Percentiles rank a stretch among this genome's conserved stretches.
Evolutionary conservation across 805 yeast genomes (phyloP).

Genomic region (Candida tallmaniae): DNA sequence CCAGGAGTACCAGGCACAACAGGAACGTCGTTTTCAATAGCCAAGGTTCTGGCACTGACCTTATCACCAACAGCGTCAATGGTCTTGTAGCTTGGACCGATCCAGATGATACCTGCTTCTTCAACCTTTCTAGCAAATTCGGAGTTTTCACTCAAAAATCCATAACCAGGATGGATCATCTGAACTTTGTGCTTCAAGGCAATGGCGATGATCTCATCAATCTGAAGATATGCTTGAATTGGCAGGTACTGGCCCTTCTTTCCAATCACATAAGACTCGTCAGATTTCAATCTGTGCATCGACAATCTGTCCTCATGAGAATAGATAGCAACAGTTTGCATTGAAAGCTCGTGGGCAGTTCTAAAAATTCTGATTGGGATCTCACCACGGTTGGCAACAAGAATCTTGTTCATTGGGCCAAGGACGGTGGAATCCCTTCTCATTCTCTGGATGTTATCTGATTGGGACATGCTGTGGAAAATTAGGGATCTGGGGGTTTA

Average conservation of each 20-base stretch:
- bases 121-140: slow-evolving; percentile 91
- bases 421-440: slow-evolving; percentile 39
- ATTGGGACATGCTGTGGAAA: too few relatives aligned
- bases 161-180: slow-evolving; percentile 93
- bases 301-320: slow-evolving; percentile 94
- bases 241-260: slow-evolving; percentile 86
- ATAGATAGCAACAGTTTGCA: slow-evolving; percentile 96
- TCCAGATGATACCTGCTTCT: slow-evolving; percentile 89
- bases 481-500: not conserved
- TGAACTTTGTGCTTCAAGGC: slow-evolving; percentile 64
- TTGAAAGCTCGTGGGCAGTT: slow-evolving; percentile 94
- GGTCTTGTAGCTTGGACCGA: slow-evolving; percentile 85
- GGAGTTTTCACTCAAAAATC: slow-evolving; percentile 59
- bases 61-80: slow-evolving; percentile 96
- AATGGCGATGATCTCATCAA: slow-evolving; percentile 76
- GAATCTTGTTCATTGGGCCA: slow-evolving; percentile 52
- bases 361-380: slow-evolving; percentile 87
- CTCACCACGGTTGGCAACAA: slow-evolving; percentile 84
- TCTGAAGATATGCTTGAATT: slow-evolving; percentile 92
- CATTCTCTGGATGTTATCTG: too few relatives aligned
- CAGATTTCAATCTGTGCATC: slow-evolving; percentile 93
- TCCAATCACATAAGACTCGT: slow-evolving; percentile 91
- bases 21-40: slow-evolving; percentile 78
- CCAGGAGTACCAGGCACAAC: slow-evolving; percentile 98
- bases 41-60: slow-evolving; percentile 88